Conservation (phyloP, 176 grass and related monocot species). For the Zizania latifolia region DNA sequence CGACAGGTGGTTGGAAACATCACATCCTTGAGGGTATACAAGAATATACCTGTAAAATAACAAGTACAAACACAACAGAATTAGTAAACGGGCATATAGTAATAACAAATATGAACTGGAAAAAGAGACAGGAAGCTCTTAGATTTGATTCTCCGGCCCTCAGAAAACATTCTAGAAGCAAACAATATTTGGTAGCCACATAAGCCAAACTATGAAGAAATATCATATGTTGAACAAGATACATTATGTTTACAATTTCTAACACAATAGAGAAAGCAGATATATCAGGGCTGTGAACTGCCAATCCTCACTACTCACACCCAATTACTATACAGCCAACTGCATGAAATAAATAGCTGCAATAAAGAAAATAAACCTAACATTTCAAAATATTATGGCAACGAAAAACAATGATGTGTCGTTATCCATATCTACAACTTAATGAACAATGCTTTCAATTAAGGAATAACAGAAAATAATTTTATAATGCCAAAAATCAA, state of each 20-base stretch:
- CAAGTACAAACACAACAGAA: not conserved
- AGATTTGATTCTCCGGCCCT: not conserved
- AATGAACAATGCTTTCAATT: not conserved
- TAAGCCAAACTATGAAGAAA: not conserved
- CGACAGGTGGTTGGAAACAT: conserved; percentile 93
- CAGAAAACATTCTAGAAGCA: not conserved
- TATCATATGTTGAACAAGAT: not conserved
- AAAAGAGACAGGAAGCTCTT: conserved; percentile 4
- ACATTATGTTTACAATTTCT: not conserved
- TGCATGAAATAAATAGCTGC: not conserved
- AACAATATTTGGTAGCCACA: not conserved
- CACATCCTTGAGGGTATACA: conserved; percentile 96
- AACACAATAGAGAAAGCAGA: conserved; percentile 15
- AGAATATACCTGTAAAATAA: conserved; percentile 88
- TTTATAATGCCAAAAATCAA: not conserved
- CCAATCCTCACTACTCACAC: not conserved
- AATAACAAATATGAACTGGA: conserved; percentile 10
- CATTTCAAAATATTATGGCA: not conserved
- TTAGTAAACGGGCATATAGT: conserved; percentile 2
- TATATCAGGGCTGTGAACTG: not conserved
- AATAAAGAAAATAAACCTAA: not conserved
- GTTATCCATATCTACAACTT: conserved; percentile 15
- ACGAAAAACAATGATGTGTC: not conserved
- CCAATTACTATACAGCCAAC: not conserved
- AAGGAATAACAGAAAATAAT: not conserved